Evolutionary conservation across 352 stramenopile genomes (phyloP).

Genomic region (Phytopythium helicoides): DNA sequence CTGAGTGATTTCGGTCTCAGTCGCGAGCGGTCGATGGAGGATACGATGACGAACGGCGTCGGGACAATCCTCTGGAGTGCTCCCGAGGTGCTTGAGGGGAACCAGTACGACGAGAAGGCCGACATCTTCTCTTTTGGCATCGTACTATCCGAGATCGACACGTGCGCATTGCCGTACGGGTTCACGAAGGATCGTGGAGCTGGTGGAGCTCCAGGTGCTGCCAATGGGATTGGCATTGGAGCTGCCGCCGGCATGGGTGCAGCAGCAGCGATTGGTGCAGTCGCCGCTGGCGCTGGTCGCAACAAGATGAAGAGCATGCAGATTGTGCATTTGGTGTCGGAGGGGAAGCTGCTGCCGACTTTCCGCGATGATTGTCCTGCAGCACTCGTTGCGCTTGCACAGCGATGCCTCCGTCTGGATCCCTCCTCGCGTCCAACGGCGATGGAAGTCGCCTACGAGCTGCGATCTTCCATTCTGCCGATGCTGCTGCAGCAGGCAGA

Average conservation of each 20-base stretch:
- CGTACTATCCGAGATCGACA: constrained; percentile 76
- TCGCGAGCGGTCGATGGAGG: constrained; percentile 57
- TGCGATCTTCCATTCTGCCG: constrained; percentile 52
- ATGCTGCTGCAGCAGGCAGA: constrained; percentile 27
- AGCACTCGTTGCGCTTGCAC: constrained; percentile 48
- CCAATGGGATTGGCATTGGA: neutral
- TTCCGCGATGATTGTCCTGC: constrained; percentile 66
- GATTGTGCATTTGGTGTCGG: constrained; percentile 78
- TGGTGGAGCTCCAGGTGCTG: neutral
- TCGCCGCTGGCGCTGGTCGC: constrained; percentile 13
- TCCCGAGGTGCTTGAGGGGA: constrained; percentile 66
- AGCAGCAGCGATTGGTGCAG: neutral
- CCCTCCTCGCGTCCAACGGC: constrained; percentile 57
- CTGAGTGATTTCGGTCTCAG: constrained; percentile 75
- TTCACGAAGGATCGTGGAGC: constrained; percentile 41
- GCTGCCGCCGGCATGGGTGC: neutral
- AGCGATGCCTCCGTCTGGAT: constrained; percentile 63
- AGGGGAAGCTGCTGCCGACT: constrained; percentile 69
- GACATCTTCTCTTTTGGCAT: constrained; percentile 79
- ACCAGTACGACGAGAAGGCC: constrained; percentile 74
- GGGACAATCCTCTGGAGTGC: constrained; percentile 76
- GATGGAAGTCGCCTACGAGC: constrained; percentile 63
- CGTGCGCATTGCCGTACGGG: constrained; percentile 65
- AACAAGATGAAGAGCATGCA: constrained; percentile 81
- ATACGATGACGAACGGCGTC: constrained; percentile 79